These are phyloP conservation scores for Capsicum chinense DNA, from an alignment of 257 asterid genomes.

Conservation along the genomic window DNA sequence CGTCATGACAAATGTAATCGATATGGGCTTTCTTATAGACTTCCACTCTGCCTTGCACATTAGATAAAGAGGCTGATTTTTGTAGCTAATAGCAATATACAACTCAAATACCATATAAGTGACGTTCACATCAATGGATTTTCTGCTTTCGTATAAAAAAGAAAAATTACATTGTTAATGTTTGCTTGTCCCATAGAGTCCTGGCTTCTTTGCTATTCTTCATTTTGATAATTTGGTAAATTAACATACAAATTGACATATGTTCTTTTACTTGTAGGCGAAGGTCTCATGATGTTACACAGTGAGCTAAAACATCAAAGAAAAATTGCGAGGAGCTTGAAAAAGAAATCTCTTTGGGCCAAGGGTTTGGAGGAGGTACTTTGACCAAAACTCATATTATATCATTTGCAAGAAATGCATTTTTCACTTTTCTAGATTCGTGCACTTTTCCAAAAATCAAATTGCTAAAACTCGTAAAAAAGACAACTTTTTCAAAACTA, in stretches of 20 bases:
- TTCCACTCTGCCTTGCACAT: neutral
- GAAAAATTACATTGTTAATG: neutral
- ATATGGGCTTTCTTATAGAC: neutral
- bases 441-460: neutral
- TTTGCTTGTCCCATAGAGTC: neutral
- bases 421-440: neutral
- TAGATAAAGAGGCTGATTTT: neutral
- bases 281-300: constrained; percentile 71
- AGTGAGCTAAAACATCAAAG: constrained; percentile 95
- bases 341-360: constrained; percentile 98
- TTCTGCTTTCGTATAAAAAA: neutral
- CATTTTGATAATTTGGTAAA: constrained; percentile 9
- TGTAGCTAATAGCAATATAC: neutral
- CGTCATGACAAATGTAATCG: neutral
- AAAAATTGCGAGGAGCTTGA: constrained; percentile 79
- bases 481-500: neutral
- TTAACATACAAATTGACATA: constrained; percentile 23
- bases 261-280: constrained; percentile 60
- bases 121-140: no score
- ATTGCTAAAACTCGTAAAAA: neutral
- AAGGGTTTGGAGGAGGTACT: constrained; percentile 94
- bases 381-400: neutral
- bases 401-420: neutral
- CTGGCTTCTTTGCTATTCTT: neutral
- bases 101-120: no score